Evolutionary conservation across 441 rosid species (phyloP).

Genomic region (Pelargonium cotyledonis): DNA sequence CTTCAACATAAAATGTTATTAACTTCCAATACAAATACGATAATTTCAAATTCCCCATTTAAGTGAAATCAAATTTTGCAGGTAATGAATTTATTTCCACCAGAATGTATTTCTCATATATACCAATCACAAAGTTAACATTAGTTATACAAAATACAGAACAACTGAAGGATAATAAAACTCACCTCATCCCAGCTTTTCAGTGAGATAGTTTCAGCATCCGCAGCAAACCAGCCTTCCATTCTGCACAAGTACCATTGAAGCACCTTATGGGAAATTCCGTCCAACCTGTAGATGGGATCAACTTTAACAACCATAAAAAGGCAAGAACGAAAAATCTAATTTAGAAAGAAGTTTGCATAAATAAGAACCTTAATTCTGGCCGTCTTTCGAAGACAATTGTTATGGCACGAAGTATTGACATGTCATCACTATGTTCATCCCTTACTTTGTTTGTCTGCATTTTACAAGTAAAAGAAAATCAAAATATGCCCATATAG

Average conservation of each 20-base stretch:
- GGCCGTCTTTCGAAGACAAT: conserved; percentile 72
- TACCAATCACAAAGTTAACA: too few species aligned
- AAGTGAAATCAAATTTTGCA: background rate
- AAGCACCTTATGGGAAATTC: conserved; percentile 74
- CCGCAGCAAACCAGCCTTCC: conserved; percentile 99
- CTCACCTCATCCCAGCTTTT: conserved; percentile 82
- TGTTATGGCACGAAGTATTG: conserved; percentile 59
- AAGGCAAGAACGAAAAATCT: conserved; percentile 1
- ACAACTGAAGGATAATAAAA: background rate
- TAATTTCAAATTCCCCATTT: background rate
- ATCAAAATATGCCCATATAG: conserved; percentile 11
- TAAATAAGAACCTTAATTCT: conserved; percentile 54
- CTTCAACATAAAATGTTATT: background rate
- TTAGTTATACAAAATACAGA: background rate
- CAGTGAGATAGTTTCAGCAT: conserved; percentile 83
- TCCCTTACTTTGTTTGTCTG: conserved; percentile 75
- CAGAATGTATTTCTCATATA: too few species aligned
- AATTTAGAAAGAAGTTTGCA: background rate
- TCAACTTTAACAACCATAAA: conserved; percentile 13
- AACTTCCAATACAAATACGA: too few species aligned
- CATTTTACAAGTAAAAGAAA: conserved; percentile 19
- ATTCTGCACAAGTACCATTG: conserved; percentile 96
- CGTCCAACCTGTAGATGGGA: conserved; percentile 54
- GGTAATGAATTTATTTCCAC: background rate
- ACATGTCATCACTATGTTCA: conserved; percentile 67